phyloP scores from a whole-genome alignment of 164 flowering plant genomes.

The Chimonanthus praecox region DNA sequence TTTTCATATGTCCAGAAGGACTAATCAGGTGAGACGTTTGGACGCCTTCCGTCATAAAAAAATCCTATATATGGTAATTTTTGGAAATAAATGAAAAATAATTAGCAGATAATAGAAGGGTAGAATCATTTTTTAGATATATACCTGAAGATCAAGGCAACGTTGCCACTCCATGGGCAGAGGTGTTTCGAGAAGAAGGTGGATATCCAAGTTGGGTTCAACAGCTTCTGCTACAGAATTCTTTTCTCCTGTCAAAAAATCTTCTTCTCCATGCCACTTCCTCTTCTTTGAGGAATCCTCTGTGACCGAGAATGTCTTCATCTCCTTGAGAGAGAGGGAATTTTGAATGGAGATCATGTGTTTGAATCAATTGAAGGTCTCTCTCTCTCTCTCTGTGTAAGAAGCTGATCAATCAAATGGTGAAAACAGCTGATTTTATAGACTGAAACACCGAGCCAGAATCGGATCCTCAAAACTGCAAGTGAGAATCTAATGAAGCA shows the following conservation, averaged over 20 bases:
- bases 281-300: slow-evolving; percentile 46
- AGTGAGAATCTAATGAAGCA: slow-evolving; percentile 33
- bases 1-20: not conserved
- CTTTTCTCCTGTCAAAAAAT: slow-evolving; percentile 9
- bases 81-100: not conserved
- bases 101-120: not conserved
- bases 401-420: slow-evolving; percentile 5
- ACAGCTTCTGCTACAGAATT: slow-evolving; percentile 10
- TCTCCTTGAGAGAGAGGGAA: slow-evolving; percentile 18
- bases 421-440: slow-evolving; percentile 28
- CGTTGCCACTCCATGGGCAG: slow-evolving; percentile 73
- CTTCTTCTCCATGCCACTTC: slow-evolving; percentile 27
- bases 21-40: not conserved
- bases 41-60: not conserved
- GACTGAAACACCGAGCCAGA: slow-evolving; percentile 9
- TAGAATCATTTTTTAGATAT: not conserved
- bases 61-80: no score
- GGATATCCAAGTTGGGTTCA: slow-evolving; percentile 21
- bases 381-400: slow-evolving; percentile 6
- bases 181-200: slow-evolving; percentile 53
- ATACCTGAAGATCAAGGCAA: slow-evolving; percentile 76
- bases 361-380: not conserved
- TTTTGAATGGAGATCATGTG: slow-evolving; percentile 58
- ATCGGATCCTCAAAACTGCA: slow-evolving; percentile 16
- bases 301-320: slow-evolving; percentile 13